Percentiles rank a stretch among this genome's conserved stretches.
These are phyloP conservation scores for Dothideomycetes sp. DNA, from an alignment of 2,329 filamentous ascomycete genomes.

Conservation along the genomic window DNA sequence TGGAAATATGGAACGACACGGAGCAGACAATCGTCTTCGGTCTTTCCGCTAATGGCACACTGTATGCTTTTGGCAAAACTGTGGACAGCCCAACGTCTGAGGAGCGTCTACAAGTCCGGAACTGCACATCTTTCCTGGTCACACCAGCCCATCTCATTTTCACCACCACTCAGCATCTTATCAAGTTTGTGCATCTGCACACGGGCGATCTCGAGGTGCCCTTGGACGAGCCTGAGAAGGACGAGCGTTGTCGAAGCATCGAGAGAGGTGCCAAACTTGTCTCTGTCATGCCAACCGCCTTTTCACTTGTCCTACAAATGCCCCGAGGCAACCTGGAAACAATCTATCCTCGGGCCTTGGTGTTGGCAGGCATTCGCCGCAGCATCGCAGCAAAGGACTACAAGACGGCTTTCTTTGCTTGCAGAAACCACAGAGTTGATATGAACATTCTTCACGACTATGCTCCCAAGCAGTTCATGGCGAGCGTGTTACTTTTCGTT, in stretches of 20 bases:
- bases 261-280: constrained; percentile 82
- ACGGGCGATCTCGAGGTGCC: constrained; percentile 64
- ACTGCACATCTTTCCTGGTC: constrained; percentile 82
- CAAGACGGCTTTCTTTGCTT: constrained; percentile 71
- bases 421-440: constrained; percentile 86
- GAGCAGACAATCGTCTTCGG: constrained; percentile 42
- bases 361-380: constrained; percentile 76
- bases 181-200: constrained; percentile 86
- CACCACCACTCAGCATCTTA: constrained; percentile 81
- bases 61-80: constrained; percentile 47
- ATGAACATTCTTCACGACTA: constrained; percentile 97
- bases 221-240: constrained; percentile 76
- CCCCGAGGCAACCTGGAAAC: constrained; percentile 92
- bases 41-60: constrained; percentile 61
- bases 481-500: constrained; percentile 64
- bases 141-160: constrained; percentile 78
- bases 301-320: constrained; percentile 85
- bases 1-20: constrained; percentile 24
- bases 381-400: constrained; percentile 76
- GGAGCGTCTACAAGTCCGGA: constrained; percentile 61
- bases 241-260: constrained; percentile 84
- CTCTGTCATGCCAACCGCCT: constrained; percentile 78
- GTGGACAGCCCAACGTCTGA: constrained; percentile 30
- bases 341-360: constrained; percentile 84
- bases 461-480: constrained; percentile 73